phyloP scores from a whole-genome alignment of 1,284 basidiomycete genomes.

The Serendipita sp. region DNA sequence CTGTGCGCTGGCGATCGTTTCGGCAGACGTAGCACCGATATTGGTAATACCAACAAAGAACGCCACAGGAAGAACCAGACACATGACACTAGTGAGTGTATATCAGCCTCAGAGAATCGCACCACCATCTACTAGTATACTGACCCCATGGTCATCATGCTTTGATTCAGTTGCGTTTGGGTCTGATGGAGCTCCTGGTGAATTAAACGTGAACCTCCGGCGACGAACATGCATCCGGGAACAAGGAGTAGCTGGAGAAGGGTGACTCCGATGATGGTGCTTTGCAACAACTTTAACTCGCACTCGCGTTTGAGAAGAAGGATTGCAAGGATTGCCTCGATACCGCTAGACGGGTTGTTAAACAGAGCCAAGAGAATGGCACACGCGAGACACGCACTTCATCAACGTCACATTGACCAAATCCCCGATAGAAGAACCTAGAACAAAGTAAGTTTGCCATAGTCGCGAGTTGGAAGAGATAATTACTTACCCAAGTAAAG shows the following conservation, averaged over 20 bases:
- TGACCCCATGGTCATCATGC: conserved; percentile 50
- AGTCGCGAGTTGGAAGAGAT: conserved; percentile 10
- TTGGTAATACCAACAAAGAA: conserved; percentile 36
- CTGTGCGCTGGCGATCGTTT: conserved; percentile 23
- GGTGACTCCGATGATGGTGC: conserved; percentile 48
- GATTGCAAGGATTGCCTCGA: conserved; percentile 53
- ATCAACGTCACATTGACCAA: conserved; percentile 43
- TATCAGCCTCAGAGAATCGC: background rate
- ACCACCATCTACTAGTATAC: background rate
- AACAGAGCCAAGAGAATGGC: background rate
- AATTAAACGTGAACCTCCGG: conserved; percentile 41
- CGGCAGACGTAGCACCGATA: conserved; percentile 16
- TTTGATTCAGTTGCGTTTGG: conserved; percentile 46
- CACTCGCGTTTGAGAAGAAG: conserved; percentile 41
- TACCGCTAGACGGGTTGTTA: conserved; percentile 19
- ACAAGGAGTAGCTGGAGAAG: conserved; percentile 47
- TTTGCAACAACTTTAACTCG: conserved; percentile 47
- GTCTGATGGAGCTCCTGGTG: conserved; percentile 36
- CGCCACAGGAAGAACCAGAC: conserved; percentile 45
- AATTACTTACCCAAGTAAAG: conserved; percentile 30
- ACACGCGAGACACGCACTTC: conserved; percentile 30
- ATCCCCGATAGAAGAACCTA: conserved; percentile 29
- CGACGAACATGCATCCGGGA: conserved; percentile 44
- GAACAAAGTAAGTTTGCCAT: background rate
- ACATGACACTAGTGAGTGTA: conserved; percentile 33